Conservation (phyloP, 495 filamentous ascomycete genomes). For the Neurospora tetrasperma region DNA sequence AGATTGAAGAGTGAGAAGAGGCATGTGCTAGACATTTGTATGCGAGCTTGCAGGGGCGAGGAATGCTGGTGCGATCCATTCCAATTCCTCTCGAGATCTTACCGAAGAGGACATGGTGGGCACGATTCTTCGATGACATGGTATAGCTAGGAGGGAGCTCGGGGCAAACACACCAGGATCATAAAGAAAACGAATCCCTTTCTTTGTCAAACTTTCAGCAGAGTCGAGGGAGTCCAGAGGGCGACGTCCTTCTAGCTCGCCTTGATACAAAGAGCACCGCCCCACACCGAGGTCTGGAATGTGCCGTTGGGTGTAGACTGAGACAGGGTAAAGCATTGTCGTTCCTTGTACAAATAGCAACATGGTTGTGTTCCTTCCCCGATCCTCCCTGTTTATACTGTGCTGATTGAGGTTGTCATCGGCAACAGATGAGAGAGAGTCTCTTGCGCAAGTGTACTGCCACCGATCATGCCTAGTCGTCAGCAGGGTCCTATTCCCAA, state of each 20-base stretch:
- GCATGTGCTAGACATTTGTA: slow-evolving; percentile 24
- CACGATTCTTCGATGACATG: background rate
- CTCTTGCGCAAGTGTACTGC: background rate
- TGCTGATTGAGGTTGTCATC: background rate
- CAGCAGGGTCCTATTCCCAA: background rate
- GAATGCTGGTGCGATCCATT: background rate
- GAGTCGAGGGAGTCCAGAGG: background rate
- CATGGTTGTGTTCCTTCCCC: background rate
- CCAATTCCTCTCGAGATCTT: background rate
- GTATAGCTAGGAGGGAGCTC: background rate
- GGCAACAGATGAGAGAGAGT: background rate
- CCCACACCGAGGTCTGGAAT: background rate
- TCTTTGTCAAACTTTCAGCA: background rate
- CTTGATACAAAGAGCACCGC: background rate
- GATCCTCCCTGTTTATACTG: background rate
- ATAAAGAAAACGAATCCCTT: background rate
- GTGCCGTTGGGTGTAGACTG: background rate
- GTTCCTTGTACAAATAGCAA: background rate
- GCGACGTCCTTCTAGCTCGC: background rate
- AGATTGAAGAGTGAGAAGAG: slow-evolving; percentile 2
- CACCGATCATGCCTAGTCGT: background rate
- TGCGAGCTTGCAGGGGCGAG: background rate
- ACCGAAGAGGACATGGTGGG: background rate
- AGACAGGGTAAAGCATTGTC: background rate
- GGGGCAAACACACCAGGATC: background rate